Base-by-base conservation (phyloP, 2,329 filamentous ascomycete genomes). In the Conoideocrella luteorostrata region DNA sequence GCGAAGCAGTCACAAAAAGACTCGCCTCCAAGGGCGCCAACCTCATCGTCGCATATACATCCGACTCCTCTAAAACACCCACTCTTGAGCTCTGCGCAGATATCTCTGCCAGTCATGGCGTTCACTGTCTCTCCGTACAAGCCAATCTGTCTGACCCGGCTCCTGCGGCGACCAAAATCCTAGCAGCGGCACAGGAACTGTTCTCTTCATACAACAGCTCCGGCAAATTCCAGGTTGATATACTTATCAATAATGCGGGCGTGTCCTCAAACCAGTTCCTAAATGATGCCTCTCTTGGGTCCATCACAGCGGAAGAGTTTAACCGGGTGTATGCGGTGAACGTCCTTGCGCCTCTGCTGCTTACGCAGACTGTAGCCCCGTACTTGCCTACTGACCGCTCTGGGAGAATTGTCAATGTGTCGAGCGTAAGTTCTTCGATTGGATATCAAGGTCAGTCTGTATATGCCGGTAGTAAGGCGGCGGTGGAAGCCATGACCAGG, bases 181-280 rank as follows among this genome's bases (percentile, higher is more conserved):
- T 66, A 13, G 50, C 56, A 3, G 58, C 59, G 15, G 61, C 61
- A 28, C 46, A 41, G 12, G 26, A 33, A 13, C 52, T 64, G 39
- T 62, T 55, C 48, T 34, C 44, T 7, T 53, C 52, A 10, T 59
- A 56, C 49, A 54, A 39, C 20, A 17, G 44, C 1, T 28, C 44
- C 10, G 49, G 44, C 11, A 42, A 51, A 6, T 59, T 65, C 47
- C 56, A 58, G 56, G 75, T 95, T 56, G 87, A 94, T 65, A 87
- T 95, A 48, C 70, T 95, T 42, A 70, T 95, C 70, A 94, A 95
- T 75, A 95, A 94, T 62, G 88, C 89, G 23, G 89, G 87, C 43
- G 68, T 82, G 6, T 70, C 78, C 24, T 67, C 77, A 30, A 91
- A 93, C 65, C 77, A 82, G 53, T 61, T 68, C 21, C 66, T 86